Conservation (phyloP, 352 stramenopile species). For the Phytophthora ramorum region DNA sequence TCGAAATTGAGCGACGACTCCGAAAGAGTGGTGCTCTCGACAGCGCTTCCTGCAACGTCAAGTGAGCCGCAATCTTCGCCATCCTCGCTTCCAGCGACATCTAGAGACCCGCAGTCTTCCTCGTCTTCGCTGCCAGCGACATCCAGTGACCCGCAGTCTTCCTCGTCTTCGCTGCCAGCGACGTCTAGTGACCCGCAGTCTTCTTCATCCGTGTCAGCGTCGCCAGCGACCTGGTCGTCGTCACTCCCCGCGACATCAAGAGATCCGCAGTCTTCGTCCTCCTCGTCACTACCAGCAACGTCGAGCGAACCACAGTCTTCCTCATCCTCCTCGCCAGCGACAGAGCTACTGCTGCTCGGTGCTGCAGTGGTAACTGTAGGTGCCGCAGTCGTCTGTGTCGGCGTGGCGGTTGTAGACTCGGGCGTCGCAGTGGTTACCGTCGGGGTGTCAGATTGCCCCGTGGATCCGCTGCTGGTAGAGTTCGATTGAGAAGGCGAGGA, state of each 20-base stretch:
- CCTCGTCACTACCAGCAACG: too few relatives aligned
- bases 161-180: constrained; percentile 20
- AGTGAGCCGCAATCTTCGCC: constrained; percentile 19
- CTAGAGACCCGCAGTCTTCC: constrained; percentile 17
- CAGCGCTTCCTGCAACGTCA: constrained; percentile 8
- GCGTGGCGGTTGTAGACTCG: constrained; percentile 3
- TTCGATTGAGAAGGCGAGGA: constrained; percentile 19
- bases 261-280: constrained; percentile 12
- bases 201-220: neutral
- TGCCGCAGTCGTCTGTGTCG: constrained; percentile 4
- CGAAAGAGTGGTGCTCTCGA: constrained; percentile 9
- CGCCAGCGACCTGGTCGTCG: too few relatives aligned
- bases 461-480: constrained; percentile 20
- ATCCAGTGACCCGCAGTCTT: constrained; percentile 28
- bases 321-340: constrained; percentile 7
- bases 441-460: constrained; percentile 12
- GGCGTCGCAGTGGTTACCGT: constrained; percentile 19
- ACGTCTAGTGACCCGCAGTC: constrained; percentile 27
- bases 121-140: constrained; percentile 17
- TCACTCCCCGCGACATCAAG: constrained; percentile 22
- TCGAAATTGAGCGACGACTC: constrained; percentile 37
- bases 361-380: constrained; percentile 1
- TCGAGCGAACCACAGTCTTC: neutral
- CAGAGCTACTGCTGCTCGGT: constrained; percentile 4
- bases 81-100: constrained; percentile 11